These are phyloP conservation scores for Calcarisporium arbuscula DNA, from an alignment of 2,329 filamentous ascomycete species.

Conservation along the genomic window DNA sequence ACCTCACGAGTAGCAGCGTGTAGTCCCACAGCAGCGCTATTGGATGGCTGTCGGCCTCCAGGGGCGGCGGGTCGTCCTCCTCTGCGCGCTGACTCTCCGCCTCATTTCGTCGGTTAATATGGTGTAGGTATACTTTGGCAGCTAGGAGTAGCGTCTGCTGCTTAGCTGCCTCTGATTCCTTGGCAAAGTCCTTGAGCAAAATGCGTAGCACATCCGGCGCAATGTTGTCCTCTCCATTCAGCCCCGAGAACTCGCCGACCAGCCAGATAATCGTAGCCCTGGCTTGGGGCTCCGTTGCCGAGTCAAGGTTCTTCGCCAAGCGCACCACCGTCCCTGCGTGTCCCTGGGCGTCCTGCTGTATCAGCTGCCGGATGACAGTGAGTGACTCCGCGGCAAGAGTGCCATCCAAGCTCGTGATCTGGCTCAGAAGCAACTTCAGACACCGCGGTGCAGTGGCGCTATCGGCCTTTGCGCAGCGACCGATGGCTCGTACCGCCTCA, in stretches of 20 bases:
- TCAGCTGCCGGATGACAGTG: conserved; percentile 91
- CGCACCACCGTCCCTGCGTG: conserved; percentile 83
- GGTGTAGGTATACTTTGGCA: conserved; percentile 93
- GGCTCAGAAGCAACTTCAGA: conserved; percentile 72
- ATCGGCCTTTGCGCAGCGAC: conserved; percentile 81
- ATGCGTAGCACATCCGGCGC: conserved; percentile 89
- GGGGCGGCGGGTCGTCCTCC: conserved; percentile 21
- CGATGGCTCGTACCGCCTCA: conserved; percentile 88
- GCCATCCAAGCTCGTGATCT: conserved; percentile 83
- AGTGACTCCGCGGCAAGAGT: conserved; percentile 86
- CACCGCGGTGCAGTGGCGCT: conserved; percentile 67
- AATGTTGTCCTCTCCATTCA: conserved; percentile 78
- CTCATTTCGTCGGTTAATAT: conserved; percentile 61
- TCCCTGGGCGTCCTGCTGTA: conserved; percentile 77
- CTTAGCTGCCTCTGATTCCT: conserved; percentile 80
- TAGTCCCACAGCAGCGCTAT: conserved; percentile 80
- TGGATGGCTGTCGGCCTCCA: conserved; percentile 46
- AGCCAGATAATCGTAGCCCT: conserved; percentile 96
- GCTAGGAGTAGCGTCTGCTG: conserved; percentile 87
- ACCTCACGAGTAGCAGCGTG: conserved; percentile 75
- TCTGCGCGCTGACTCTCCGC: conserved; percentile 26
- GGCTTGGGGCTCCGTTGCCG: conserved; percentile 78
- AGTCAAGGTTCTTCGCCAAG: conserved; percentile 85
- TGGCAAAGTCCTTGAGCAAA: conserved; percentile 74
- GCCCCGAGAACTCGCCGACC: conserved; percentile 84